Conservation (phyloP, 768 basidiomycete species). For the Suillus cothurnatus region DNA sequence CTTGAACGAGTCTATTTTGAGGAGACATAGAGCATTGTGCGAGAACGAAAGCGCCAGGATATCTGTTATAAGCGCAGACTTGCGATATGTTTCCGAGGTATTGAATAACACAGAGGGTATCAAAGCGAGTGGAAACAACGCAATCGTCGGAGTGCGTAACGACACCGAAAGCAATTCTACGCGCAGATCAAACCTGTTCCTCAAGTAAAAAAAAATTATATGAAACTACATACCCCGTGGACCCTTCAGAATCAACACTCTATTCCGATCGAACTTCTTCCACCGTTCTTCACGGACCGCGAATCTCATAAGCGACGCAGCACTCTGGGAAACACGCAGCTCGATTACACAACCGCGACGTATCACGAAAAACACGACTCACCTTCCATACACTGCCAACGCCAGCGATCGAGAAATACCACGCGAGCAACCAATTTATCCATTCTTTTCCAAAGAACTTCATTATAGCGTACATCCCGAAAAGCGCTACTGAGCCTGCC, state of each 20-base stretch:
- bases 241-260: slow-evolving; percentile 47
- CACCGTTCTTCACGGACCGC: slow-evolving; percentile 54
- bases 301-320: slow-evolving; percentile 51
- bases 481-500: slow-evolving; percentile 70
- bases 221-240: slow-evolving; percentile 37
- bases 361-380: slow-evolving; percentile 19
- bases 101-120: slow-evolving; percentile 69
- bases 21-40: slow-evolving; percentile 73
- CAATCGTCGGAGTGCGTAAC: slow-evolving; percentile 57
- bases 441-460: slow-evolving; percentile 78
- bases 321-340: slow-evolving; percentile 10
- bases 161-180: slow-evolving; percentile 44
- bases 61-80: slow-evolving; percentile 77
- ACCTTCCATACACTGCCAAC: slow-evolving; percentile 74
- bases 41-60: slow-evolving; percentile 77
- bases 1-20: slow-evolving; percentile 87
- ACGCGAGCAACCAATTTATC: slow-evolving; percentile 80
- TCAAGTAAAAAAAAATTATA: background rate
- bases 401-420: slow-evolving; percentile 71
- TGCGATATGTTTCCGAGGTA: slow-evolving; percentile 43
- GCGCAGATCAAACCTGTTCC: slow-evolving; percentile 2
- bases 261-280: slow-evolving; percentile 55
- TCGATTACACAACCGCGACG: background rate
- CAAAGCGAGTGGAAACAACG: slow-evolving; percentile 59
- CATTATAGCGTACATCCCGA: slow-evolving; percentile 70